These are phyloP conservation scores for Tylopilus plumbeoviolaceoides DNA, from an alignment of 768 basidiomycete genomes.

Conservation along the genomic window DNA sequence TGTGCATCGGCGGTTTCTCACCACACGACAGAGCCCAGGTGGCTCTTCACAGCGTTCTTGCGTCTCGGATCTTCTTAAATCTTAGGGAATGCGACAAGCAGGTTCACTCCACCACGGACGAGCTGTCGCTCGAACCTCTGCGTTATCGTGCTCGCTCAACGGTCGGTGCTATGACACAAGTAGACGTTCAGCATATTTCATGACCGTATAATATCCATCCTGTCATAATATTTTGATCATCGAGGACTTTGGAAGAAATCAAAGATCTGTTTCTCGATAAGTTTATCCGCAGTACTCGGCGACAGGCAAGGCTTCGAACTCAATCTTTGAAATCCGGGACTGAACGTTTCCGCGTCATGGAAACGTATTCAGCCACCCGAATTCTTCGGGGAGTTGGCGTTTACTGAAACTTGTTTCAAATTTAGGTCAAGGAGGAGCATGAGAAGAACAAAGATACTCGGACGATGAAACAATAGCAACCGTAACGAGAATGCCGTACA, in stretches of 20 bases:
- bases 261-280: background rate
- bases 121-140: conserved; percentile 5
- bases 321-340: too few relatives aligned
- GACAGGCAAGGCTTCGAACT: background rate
- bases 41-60: conserved; percentile 24
- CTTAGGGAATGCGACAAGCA: conserved; percentile 17
- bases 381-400: background rate
- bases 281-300: background rate
- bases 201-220: background rate
- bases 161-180: background rate
- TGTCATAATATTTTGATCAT: background rate
- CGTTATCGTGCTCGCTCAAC: background rate
- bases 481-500: background rate
- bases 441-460: too few relatives aligned
- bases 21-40: conserved; percentile 23
- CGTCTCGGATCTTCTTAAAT: conserved; percentile 28
- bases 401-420: background rate
- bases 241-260: background rate
- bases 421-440: background rate
- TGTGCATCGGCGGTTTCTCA: conserved; percentile 1
- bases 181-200: background rate
- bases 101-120: background rate
- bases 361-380: background rate
- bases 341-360: too few relatives aligned
- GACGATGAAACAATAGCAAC: too few relatives aligned